A percentile compares a stretch with the other conserved stretches of the same genome.
Conservation (phyloP, 352 stramenopile genomes). For the Phytophthora meadii region DNA sequence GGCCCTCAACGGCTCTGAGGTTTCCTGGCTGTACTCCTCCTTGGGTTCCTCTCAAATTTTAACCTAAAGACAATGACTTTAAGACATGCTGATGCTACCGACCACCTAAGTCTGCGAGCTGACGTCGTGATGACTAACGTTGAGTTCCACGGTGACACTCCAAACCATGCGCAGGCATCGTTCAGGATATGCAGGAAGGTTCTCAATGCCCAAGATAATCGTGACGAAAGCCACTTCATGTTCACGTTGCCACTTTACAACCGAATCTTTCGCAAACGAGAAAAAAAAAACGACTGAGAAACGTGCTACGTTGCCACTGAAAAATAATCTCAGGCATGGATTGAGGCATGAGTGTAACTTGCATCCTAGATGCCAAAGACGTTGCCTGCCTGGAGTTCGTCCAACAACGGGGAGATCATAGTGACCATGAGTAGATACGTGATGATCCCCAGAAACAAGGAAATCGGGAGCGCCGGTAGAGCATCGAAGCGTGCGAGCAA, state of each 20-base stretch:
- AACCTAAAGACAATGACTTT: neutral
- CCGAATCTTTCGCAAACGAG: neutral
- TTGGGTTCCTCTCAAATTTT: slow-evolving; percentile 5
- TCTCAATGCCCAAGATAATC: slow-evolving; percentile 11
- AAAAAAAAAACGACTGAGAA: slow-evolving; percentile 32
- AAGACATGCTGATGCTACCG: neutral
- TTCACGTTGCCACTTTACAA: slow-evolving; percentile 4
- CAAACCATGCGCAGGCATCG: neutral
- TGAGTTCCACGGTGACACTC: neutral
- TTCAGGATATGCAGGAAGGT: slow-evolving; percentile 14
- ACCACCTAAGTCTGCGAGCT: neutral
- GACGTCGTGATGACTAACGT: slow-evolving; percentile 23
- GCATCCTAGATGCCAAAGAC: slow-evolving; percentile 29
- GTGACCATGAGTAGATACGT: slow-evolving; percentile 50
- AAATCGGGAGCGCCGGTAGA: slow-evolving; percentile 95
- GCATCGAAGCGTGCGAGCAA: slow-evolving; percentile 94
- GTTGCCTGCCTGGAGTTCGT: slow-evolving; percentile 28
- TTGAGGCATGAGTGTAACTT: neutral
- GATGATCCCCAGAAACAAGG: slow-evolving; percentile 89
- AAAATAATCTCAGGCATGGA: too few relatives aligned
- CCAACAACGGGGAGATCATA: slow-evolving; percentile 46
- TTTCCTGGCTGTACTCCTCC: neutral
- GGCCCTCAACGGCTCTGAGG: slow-evolving; percentile 17
- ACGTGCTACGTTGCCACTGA: neutral
- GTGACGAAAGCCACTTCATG: neutral